A percentile compares a stretch with the other conserved stretches of the same genome.
phyloP scores from a whole-genome alignment of 2,329 filamentous ascomycete species.

The Coleophoma cylindrospora region DNA sequence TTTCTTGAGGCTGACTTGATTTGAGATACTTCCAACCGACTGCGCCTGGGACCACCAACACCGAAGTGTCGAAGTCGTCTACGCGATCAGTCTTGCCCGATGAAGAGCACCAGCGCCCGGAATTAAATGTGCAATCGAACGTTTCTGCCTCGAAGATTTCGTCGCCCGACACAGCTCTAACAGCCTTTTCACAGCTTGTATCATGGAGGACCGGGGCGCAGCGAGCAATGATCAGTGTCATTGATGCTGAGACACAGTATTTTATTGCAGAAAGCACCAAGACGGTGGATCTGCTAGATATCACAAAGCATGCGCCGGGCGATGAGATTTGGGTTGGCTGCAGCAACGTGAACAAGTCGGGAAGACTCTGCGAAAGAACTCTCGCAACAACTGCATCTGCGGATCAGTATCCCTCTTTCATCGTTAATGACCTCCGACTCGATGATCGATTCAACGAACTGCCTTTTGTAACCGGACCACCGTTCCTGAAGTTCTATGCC shows the following conservation, averaged over 20 bases:
- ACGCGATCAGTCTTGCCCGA: not conserved
- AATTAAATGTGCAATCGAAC: slow-evolving; percentile 16
- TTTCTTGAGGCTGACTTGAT: not conserved
- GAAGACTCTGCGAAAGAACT: slow-evolving; percentile 26
- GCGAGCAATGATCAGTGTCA: slow-evolving; percentile 43
- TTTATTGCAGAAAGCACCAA: slow-evolving; percentile 47
- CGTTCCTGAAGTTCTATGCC: slow-evolving; percentile 24
- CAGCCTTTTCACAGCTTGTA: slow-evolving; percentile 42
- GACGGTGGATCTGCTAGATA: slow-evolving; percentile 30
- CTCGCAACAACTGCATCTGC: slow-evolving; percentile 16
- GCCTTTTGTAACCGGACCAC: slow-evolving; percentile 20
- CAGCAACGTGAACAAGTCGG: slow-evolving; percentile 20
- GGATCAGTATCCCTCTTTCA: slow-evolving; percentile 23
- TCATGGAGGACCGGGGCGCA: slow-evolving; percentile 41
- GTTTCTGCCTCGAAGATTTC: slow-evolving; percentile 24
- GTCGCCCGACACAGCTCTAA: slow-evolving; percentile 38
- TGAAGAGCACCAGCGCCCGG: slow-evolving; percentile 1
- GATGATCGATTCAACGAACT: slow-evolving; percentile 24
- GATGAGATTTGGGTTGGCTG: slow-evolving; percentile 29
- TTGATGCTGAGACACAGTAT: slow-evolving; percentile 40
- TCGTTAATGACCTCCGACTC: slow-evolving; percentile 22
- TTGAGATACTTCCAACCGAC: slow-evolving; percentile 25
- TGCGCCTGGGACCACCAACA: not conserved
- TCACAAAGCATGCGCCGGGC: slow-evolving; percentile 19
- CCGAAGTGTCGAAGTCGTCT: not conserved